These are phyloP conservation scores for Lecanoromycetidae sp. DNA, from an alignment of 2,329 filamentous ascomycete genomes.

Conservation along the genomic window DNA sequence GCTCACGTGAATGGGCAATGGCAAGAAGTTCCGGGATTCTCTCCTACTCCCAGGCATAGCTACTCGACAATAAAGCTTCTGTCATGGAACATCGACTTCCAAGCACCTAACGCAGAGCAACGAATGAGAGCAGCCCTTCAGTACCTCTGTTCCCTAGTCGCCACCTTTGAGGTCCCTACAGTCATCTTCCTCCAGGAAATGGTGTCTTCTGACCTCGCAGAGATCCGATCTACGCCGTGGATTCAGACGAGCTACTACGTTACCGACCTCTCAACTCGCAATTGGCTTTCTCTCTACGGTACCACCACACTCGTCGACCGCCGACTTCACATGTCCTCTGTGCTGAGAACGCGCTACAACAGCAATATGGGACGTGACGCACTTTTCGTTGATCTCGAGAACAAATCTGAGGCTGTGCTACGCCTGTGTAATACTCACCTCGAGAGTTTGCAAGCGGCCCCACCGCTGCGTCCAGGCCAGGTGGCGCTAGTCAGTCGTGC, in stretches of 20 bases:
- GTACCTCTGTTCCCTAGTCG: constrained; percentile 27
- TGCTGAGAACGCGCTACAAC: constrained; percentile 42
- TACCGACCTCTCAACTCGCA: constrained; percentile 33
- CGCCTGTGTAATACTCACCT: constrained; percentile 47
- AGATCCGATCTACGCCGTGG: constrained; percentile 37
- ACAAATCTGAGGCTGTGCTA: constrained; percentile 17
- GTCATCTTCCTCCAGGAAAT: constrained; percentile 46
- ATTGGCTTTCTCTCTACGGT: constrained; percentile 41
- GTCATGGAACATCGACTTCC: constrained; percentile 41
- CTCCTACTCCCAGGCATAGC: neutral
- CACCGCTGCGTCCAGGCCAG: constrained; percentile 39
- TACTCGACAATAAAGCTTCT: constrained; percentile 23
- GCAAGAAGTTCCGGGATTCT: neutral
- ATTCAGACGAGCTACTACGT: constrained; percentile 37
- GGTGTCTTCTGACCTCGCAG: constrained; percentile 32
- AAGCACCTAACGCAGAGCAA: constrained; percentile 26
- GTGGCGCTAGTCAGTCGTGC: constrained; percentile 34
- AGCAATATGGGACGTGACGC: constrained; percentile 43
- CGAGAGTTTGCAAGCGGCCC: constrained; percentile 40
- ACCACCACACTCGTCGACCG: constrained; percentile 42
- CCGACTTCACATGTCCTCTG: constrained; percentile 32
- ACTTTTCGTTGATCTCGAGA: constrained; percentile 41
- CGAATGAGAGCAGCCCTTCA: constrained; percentile 33
- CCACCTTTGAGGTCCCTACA: constrained; percentile 14
- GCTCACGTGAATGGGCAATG: neutral